Conservation (phyloP, 148 eudicot species). For the Vaccinium darrowii region DNA sequence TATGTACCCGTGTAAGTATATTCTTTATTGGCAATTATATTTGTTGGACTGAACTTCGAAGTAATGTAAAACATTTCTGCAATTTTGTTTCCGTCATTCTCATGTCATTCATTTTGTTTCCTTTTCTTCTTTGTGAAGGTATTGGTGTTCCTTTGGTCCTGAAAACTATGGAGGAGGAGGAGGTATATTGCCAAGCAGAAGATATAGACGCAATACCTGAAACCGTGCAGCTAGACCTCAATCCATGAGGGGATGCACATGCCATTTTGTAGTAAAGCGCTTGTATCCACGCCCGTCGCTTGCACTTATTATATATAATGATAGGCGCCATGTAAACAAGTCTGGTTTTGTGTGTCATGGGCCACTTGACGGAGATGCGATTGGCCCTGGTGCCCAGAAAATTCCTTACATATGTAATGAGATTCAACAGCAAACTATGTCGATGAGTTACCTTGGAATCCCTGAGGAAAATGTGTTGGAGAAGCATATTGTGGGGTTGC, state of each 20-base stretch:
- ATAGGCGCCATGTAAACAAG: conserved; percentile 82
- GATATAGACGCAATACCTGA: conserved; percentile 86
- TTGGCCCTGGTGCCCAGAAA: conserved; percentile 93
- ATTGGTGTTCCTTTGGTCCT: conserved; percentile 99
- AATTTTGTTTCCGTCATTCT: conserved; percentile 5
- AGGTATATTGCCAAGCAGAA: conserved; percentile 75
- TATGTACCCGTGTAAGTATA: background rate
- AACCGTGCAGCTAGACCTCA: conserved; percentile 98
- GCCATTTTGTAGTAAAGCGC: conserved; percentile 95
- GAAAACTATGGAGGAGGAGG: conserved; percentile 99
- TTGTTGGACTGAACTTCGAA: background rate
- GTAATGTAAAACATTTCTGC: background rate
- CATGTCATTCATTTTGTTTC: background rate
- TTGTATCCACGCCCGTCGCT: conserved; percentile 76
- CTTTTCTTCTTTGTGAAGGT: conserved; percentile 44
- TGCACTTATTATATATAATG: conserved; percentile 73
- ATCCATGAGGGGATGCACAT: conserved; percentile 95
- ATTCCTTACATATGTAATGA: conserved; percentile 80
- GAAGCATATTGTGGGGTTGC: conserved; percentile 89
- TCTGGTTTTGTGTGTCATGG: conserved; percentile 95
- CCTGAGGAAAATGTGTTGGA: conserved; percentile 91
- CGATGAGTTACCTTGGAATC: conserved; percentile 93
- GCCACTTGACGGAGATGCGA: conserved; percentile 93
- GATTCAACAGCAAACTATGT: conserved; percentile 97
- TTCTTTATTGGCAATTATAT: background rate